A percentile compares a stretch with the other conserved stretches of the same genome.
Conservation (phyloP, 805 yeast species). For the Nakazawaea ishiwadae region DNA sequence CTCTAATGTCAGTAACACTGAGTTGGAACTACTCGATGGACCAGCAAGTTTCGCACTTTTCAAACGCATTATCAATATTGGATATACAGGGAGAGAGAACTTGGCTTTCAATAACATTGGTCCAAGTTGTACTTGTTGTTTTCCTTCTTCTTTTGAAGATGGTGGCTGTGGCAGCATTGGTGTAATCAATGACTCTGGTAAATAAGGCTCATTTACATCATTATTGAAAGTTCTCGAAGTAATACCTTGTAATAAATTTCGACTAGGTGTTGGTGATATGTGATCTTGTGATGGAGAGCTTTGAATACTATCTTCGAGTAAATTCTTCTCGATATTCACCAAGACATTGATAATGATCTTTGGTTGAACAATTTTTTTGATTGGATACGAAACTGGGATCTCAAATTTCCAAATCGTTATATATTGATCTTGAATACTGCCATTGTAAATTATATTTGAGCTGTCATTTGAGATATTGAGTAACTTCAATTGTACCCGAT, state of each 20-base stretch:
- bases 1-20: conserved; percentile 12
- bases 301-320: background rate
- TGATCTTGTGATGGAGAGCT: background rate
- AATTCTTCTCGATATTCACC: conserved; percentile 2
- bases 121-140: background rate
- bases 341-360: conserved; percentile 4
- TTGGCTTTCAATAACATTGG: conserved; percentile 2
- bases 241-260: conserved; percentile 10
- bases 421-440: background rate
- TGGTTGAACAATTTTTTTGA: conserved; percentile 10
- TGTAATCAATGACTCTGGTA: conserved; percentile 2
- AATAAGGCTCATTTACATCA: background rate
- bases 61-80: conserved; percentile 10
- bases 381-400: conserved; percentile 11
- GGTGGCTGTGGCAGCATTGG: background rate
- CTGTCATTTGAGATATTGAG: conserved; percentile 1
- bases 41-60: conserved; percentile 12
- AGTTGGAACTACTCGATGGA: background rate
- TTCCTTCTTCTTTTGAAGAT: background rate
- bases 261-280: background rate
- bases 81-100: conserved; percentile 10
- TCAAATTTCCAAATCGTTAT: conserved; percentile 11
- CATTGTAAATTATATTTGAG: conserved; percentile 2
- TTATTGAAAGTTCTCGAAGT: conserved; percentile 8
- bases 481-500: conserved; percentile 1